phyloP scores from a whole-genome alignment of 768 basidiomycete species.

The Gautieria morchelliformis region DNA sequence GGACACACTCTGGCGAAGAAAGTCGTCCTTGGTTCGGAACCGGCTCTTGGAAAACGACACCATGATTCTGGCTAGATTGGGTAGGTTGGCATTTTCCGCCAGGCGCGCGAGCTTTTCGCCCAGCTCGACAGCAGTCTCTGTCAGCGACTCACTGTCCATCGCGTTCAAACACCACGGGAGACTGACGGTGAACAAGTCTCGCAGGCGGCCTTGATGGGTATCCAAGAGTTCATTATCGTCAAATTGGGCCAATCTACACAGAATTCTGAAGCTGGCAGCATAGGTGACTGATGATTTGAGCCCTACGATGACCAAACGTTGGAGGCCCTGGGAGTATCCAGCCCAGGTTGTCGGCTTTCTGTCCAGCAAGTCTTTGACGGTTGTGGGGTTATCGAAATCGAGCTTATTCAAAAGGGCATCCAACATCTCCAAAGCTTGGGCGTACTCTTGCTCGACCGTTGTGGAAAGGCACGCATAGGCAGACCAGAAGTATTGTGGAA shows the following conservation, averaged over 20 bases:
- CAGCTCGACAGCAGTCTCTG: constrained; percentile 54
- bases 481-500: constrained; percentile 87
- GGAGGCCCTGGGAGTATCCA: constrained; percentile 47
- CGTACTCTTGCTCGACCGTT: constrained; percentile 73
- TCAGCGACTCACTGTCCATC: constrained; percentile 47
- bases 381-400: constrained; percentile 60
- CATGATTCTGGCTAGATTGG: constrained; percentile 84
- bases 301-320: constrained; percentile 64
- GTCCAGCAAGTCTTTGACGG: constrained; percentile 56
- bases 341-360: constrained; percentile 68
- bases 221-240: constrained; percentile 62
- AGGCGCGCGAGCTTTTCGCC: constrained; percentile 32
- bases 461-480: constrained; percentile 73
- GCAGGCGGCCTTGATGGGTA: constrained; percentile 55
- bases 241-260: constrained; percentile 53
- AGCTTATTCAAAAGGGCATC: constrained; percentile 55
- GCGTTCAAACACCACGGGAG: constrained; percentile 86
- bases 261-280: constrained; percentile 52
- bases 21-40: constrained; percentile 90
- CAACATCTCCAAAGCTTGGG: constrained; percentile 54
- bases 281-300: constrained; percentile 71
- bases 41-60: constrained; percentile 77
- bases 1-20: constrained; percentile 79
- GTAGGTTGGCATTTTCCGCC: constrained; percentile 61
- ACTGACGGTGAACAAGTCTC: constrained; percentile 72